phyloP scores from a whole-genome alignment of 441 rosid genomes.

The Erodium texanum region DNA sequence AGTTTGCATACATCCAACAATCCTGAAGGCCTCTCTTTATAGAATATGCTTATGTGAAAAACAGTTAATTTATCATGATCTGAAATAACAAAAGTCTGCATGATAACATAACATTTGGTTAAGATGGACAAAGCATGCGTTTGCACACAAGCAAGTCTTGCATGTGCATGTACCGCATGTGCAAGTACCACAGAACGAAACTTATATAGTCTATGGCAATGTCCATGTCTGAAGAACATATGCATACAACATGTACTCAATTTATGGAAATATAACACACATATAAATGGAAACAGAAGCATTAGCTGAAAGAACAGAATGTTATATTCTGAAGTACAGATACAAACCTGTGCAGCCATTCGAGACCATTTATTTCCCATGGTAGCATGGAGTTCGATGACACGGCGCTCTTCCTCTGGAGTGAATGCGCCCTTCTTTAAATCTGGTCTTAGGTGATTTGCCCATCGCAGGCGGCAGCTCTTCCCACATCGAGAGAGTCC shows the following conservation, averaged over 20 bases:
- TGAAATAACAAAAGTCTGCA: not conserved
- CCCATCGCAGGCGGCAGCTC: constrained; percentile 30
- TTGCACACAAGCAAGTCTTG: no score
- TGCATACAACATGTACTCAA: not conserved
- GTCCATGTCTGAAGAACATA: not conserved
- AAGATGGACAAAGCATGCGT: no score
- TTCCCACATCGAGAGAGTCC: constrained; percentile 24
- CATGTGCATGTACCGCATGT: no score
- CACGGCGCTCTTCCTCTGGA: constrained; percentile 21
- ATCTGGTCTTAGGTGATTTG: constrained; percentile 24
- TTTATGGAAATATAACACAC: not conserved
- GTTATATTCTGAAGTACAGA: not conserved
- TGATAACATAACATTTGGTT: not conserved
- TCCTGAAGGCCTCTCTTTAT: not conserved
- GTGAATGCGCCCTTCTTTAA: constrained; percentile 21
- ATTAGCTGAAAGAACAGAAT: not conserved
- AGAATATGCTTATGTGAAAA: not conserved
- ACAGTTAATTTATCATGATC: not conserved
- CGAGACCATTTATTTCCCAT: constrained; percentile 31
- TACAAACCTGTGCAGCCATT: constrained; percentile 25
- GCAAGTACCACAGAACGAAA: no score
- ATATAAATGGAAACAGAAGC: not conserved
- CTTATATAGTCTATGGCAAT: not conserved
- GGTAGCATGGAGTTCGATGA: constrained; percentile 22
- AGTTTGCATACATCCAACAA: not conserved